Percentiles rank a stretch among this genome's conserved stretches.
These are phyloP conservation scores for Annulohypoxylon moriforme DNA, from an alignment of 495 filamentous ascomycete genomes.

Conservation along the genomic window DNA sequence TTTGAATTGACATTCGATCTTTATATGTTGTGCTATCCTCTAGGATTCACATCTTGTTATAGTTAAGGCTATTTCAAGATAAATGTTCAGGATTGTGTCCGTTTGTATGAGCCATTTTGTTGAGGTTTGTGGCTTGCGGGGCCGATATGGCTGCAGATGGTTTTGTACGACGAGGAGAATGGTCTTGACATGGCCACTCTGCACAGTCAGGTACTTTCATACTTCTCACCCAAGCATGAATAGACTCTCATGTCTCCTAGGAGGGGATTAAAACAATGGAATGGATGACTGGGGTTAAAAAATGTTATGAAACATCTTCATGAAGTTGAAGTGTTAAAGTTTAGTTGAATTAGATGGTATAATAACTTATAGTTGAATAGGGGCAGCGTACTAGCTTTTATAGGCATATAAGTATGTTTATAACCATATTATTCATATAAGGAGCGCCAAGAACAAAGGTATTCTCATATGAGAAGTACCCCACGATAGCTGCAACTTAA, in stretches of 20 bases:
- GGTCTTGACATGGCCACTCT: neutral
- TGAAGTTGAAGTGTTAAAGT: neutral
- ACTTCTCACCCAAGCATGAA: neutral
- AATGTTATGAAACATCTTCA: neutral
- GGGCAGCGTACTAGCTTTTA: neutral
- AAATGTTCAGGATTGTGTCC: neutral
- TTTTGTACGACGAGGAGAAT: neutral
- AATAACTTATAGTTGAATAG: neutral
- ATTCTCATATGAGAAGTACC: neutral
- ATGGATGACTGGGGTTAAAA: neutral
- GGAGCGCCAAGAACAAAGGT: neutral
- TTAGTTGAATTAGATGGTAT: neutral
- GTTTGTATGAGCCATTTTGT: neutral
- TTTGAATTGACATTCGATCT: neutral
- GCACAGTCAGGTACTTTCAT: neutral
- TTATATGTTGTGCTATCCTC: neutral
- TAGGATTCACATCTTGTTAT: neutral
- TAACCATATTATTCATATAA: neutral
- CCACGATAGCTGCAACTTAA: conserved; percentile 1
- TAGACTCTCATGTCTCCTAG: neutral
- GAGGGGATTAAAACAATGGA: neutral
- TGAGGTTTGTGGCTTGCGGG: neutral
- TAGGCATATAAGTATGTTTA: neutral
- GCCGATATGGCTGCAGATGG: neutral
- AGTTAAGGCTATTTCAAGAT: neutral